These are phyloP conservation scores for Aspergillus sp. DNA, from an alignment of 2,329 filamentous ascomycete species.

Conservation along the genomic window DNA sequence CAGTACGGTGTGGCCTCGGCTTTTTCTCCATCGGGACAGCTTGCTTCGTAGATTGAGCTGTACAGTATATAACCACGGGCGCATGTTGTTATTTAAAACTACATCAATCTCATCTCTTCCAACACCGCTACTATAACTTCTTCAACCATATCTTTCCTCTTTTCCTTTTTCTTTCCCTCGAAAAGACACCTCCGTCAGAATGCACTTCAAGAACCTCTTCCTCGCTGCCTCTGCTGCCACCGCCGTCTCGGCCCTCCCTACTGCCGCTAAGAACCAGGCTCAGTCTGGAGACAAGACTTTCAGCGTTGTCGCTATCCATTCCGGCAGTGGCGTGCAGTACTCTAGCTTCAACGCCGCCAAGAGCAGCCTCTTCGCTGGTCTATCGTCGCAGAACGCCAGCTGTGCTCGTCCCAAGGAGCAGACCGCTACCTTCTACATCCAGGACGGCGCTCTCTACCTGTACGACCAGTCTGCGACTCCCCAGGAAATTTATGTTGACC, in stretches of 20 bases:
- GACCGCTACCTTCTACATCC: conserved; percentile 45
- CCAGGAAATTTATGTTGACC: conserved; percentile 49
- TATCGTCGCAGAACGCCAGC: conserved; percentile 40
- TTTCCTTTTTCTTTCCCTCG: too few species aligned
- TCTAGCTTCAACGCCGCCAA: conserved; percentile 38
- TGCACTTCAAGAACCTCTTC: conserved; percentile 22
- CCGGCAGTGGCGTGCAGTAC: conserved; percentile 45
- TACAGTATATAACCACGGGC: too few species aligned
- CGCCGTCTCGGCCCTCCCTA: conserved; percentile 17
- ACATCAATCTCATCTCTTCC: too few species aligned
- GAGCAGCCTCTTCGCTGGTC: conserved; percentile 39
- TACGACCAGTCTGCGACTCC: conserved; percentile 37
- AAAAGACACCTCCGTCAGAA: conserved; percentile 9
- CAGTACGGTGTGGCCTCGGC: too few species aligned
- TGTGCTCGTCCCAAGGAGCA: conserved; percentile 36
- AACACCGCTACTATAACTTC: too few species aligned
- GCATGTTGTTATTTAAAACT: too few species aligned
- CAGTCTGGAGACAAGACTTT: conserved; percentile 32
- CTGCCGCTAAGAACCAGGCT: conserved; percentile 2
- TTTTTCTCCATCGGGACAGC: too few species aligned
- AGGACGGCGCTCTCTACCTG: conserved; percentile 42
- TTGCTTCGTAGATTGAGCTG: too few species aligned
- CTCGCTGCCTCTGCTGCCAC: conserved; percentile 25
- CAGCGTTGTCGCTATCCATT: conserved; percentile 43
- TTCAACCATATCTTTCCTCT: too few species aligned